A percentile compares a stretch with the other conserved stretches of the same genome.
Conservation (phyloP, 148 eudicot genomes). For the Cornus controversa region DNA sequence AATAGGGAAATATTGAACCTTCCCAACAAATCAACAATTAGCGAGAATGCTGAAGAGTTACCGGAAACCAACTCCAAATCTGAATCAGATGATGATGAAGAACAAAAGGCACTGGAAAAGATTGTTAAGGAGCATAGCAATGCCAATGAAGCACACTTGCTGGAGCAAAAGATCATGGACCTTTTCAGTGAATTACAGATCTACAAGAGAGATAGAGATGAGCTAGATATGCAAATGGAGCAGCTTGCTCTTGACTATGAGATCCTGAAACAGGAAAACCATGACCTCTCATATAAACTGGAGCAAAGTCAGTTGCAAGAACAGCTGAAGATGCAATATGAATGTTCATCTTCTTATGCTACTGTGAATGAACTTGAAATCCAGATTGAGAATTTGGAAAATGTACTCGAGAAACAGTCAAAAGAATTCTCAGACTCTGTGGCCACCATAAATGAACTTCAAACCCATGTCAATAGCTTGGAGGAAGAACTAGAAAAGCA, state of each 20-base stretch:
- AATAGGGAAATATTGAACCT: constrained; percentile 36
- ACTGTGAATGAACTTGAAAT: constrained; percentile 52
- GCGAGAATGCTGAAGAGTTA: constrained; percentile 30
- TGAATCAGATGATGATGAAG: constrained; percentile 70
- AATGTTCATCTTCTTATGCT: constrained; percentile 66
- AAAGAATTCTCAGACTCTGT: constrained; percentile 46
- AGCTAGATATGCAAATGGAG: constrained; percentile 91
- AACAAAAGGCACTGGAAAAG: constrained; percentile 73
- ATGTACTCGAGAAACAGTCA: constrained; percentile 47
- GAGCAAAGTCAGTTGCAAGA: constrained; percentile 81
- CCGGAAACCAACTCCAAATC: constrained; percentile 37
- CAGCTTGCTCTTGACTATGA: constrained; percentile 96
- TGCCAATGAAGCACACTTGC: constrained; percentile 54
- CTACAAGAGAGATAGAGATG: constrained; percentile 82
- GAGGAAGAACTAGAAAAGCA: constrained; percentile 76
- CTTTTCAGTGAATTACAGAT: constrained; percentile 72
- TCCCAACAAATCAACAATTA: constrained; percentile 25
- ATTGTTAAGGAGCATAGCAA: constrained; percentile 73
- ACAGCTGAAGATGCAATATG: constrained; percentile 82
- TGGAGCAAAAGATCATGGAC: constrained; percentile 78
- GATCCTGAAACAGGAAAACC: constrained; percentile 91
- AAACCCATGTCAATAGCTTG: constrained; percentile 49
- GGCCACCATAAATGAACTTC: constrained; percentile 55
- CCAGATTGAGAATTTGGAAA: constrained; percentile 55
- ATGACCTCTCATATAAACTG: constrained; percentile 61